Conservation (phyloP, 2,329 filamentous ascomycete species). For the Zelopaecilomyces penicillatus region DNA sequence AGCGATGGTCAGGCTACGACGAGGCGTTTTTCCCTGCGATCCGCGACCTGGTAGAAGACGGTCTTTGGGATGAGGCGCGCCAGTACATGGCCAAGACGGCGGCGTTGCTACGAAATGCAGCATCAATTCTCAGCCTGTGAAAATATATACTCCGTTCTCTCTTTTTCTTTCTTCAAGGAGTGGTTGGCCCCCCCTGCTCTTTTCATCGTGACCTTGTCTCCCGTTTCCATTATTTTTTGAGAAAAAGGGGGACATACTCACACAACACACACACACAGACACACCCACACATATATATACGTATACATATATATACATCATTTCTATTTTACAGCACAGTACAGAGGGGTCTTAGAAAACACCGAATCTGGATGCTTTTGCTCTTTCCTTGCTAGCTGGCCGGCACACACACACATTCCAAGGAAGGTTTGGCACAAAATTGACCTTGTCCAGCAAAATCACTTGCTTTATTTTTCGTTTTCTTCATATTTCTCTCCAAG, state of each 20-base stretch:
- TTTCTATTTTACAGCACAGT: no score
- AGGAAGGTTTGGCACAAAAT: neutral
- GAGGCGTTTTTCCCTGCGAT: conserved; percentile 57
- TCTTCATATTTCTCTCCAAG: conserved; percentile 3
- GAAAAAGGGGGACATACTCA: conserved; percentile 1
- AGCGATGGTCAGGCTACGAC: conserved; percentile 53
- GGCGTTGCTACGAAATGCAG: conserved; percentile 55
- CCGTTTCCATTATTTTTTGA: no score
- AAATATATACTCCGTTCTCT: neutral
- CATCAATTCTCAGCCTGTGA: conserved; percentile 20
- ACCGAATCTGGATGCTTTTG: no score
- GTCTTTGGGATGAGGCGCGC: conserved; percentile 62
- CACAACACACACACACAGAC: no score
- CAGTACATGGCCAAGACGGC: conserved; percentile 64
- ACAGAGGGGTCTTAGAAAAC: no score
- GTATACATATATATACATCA: no score
- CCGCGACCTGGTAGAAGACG: conserved; percentile 64
- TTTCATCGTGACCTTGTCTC: no score
- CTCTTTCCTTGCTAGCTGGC: no score
- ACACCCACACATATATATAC: no score
- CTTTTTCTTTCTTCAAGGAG: neutral
- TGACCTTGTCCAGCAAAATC: neutral
- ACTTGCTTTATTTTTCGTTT: conserved; percentile 12
- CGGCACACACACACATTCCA: no score
- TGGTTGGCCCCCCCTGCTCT: no score